Conservation (phyloP, 306 rosid genomes). For the Lablab purpureus region DNA sequence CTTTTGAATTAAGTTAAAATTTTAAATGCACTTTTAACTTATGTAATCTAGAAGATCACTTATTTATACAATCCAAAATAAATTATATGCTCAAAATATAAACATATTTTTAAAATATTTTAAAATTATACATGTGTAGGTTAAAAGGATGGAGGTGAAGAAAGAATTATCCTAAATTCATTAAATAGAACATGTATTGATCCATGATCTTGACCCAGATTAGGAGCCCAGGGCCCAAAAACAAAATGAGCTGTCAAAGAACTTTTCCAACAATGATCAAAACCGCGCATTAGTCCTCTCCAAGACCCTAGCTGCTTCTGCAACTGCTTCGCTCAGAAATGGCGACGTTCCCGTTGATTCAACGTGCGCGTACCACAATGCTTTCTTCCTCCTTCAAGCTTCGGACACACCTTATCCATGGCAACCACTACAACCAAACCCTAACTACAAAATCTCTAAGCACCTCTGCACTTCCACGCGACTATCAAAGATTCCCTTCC, state of each 20-base stretch:
- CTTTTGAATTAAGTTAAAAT: too few relatives aligned
- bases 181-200: too few relatives aligned
- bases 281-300: background rate
- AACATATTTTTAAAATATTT: too few relatives aligned
- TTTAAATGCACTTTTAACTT: too few relatives aligned
- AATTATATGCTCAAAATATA: too few relatives aligned
- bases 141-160: too few relatives aligned
- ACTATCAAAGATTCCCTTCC: constrained; percentile 48
- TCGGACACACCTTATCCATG: constrained; percentile 23
- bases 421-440: background rate
- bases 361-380: constrained; percentile 45
- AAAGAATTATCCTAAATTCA: too few relatives aligned
- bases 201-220: background rate
- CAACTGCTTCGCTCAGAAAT: constrained; percentile 2
- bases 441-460: constrained; percentile 36
- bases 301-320: constrained; percentile 26
- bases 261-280: background rate
- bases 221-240: constrained; percentile 11
- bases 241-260: background rate
- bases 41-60: too few relatives aligned
- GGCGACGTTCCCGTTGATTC: constrained; percentile 40
- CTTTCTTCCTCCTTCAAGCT: constrained; percentile 52
- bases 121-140: too few relatives aligned
- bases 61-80: too few relatives aligned
- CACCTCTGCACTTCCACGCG: constrained; percentile 64